phyloP scores from a whole-genome alignment of 176 grass and related monocot genomes.

The Lolium rigidum region DNA sequence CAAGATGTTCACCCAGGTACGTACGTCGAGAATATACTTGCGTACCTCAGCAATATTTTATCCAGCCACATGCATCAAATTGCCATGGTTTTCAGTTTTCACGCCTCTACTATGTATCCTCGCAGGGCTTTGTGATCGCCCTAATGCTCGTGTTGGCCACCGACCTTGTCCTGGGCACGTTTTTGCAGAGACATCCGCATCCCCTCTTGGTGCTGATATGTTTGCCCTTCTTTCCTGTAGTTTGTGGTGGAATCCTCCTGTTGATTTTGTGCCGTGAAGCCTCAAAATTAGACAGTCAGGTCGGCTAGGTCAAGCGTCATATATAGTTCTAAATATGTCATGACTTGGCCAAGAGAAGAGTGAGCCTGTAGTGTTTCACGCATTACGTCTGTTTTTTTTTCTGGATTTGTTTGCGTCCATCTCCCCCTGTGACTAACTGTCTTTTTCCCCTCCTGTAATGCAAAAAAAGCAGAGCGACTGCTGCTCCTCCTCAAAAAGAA shows the following conservation, averaged over 20 bases:
- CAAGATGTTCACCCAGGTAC: constrained; percentile 8
- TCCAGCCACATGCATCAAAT: background rate
- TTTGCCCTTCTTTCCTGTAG: background rate
- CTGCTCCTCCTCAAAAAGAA: no score
- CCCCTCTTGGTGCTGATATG: constrained; percentile 3
- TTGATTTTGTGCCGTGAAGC: background rate
- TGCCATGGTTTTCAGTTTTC: background rate
- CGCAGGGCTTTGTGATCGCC: background rate
- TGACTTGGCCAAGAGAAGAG: no score
- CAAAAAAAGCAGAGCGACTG: no score
- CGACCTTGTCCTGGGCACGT: background rate
- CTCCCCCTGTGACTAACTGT: no score
- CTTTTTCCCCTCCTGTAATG: no score
- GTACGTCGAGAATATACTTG: background rate
- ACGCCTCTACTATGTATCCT: background rate
- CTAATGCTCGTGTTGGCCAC: background rate
- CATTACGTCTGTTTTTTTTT: no score
- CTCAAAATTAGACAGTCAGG: background rate
- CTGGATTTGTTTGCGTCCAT: no score
- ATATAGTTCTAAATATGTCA: background rate
- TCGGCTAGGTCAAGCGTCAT: background rate
- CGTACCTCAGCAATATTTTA: background rate
- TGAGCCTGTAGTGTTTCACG: no score
- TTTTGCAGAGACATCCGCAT: background rate
- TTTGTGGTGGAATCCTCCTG: background rate